A percentile compares a stretch with the other conserved stretches of the same genome.
These are phyloP conservation scores for Cutaneotrichosporon sp. DNA, from an alignment of 1,284 basidiomycete species.

Conservation along the genomic window DNA sequence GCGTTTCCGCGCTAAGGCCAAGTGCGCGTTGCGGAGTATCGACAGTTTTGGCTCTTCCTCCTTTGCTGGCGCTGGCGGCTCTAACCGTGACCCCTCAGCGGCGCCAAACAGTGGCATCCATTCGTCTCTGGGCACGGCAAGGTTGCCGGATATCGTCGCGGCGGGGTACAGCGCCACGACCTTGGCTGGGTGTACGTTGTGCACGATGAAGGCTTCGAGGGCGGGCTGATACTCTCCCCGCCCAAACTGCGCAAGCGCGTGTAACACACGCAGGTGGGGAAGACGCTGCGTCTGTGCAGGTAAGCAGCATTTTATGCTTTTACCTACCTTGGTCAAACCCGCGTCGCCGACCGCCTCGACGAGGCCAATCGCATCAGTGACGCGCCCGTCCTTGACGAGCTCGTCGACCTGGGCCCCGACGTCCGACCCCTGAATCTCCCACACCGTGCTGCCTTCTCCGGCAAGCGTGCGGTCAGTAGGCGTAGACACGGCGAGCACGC, in stretches of 20 bases:
- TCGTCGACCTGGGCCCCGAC: conserved; percentile 83
- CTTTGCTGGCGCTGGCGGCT: conserved; percentile 20
- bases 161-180: conserved; percentile 81
- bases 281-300: conserved; percentile 36
- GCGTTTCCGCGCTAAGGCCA: conserved; percentile 25
- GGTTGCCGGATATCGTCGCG: conserved; percentile 68
- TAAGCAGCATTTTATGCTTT: too few species aligned
- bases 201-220: conserved; percentile 77
- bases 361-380: conserved; percentile 73
- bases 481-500: conserved; percentile 60
- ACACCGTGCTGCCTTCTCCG: conserved; percentile 68
- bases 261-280: conserved; percentile 60
- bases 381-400: conserved; percentile 65
- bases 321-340: conserved; percentile 62
- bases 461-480: conserved; percentile 64
- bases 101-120: conserved; percentile 88
- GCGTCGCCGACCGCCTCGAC: conserved; percentile 62
- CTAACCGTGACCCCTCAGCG: conserved; percentile 49
- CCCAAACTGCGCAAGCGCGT: conserved; percentile 72
- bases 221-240: conserved; percentile 52
- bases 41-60: conserved; percentile 1
- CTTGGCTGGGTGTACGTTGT: conserved; percentile 88
- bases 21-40: conserved; percentile 7
- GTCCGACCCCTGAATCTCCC: conserved; percentile 65
- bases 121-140: conserved; percentile 60